Evolutionary conservation across 768 basidiomycete species (phyloP).

Genomic region (Lactifluus pinguis): DNA sequence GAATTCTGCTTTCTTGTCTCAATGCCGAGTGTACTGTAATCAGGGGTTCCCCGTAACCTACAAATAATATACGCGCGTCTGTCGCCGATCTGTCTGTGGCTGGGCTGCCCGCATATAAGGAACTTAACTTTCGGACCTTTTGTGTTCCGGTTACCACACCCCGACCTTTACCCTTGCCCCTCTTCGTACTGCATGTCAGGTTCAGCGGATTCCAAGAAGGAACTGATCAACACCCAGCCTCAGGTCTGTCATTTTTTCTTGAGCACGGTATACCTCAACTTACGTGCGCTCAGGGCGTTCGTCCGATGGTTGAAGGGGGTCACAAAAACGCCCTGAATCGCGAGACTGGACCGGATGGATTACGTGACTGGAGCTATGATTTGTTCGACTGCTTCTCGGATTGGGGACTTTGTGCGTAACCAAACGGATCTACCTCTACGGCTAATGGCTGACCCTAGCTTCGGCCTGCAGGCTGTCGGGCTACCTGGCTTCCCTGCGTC

Average conservation of each 20-base stretch:
- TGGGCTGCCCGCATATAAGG: background rate
- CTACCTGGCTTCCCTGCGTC: slow-evolving; percentile 36
- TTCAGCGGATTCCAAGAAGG: background rate
- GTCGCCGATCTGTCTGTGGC: background rate
- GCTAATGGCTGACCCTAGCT: background rate
- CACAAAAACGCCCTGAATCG: slow-evolving; percentile 22
- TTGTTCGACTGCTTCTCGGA: slow-evolving; percentile 22
- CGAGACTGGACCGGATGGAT: slow-evolving; percentile 22
- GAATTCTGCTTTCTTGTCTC: background rate
- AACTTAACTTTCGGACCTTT: background rate
- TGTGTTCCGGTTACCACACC: background rate
- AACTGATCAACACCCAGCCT: slow-evolving; percentile 5
- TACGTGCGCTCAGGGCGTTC: background rate
- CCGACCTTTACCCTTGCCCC: background rate
- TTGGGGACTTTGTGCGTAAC: slow-evolving; percentile 23
- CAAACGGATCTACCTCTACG: background rate
- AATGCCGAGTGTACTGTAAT: background rate
- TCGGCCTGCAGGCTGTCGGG: slow-evolving; percentile 25
- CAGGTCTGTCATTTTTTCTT: background rate
- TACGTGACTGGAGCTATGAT: slow-evolving; percentile 27
- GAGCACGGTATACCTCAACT: background rate
- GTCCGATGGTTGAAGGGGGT: slow-evolving; percentile 2
- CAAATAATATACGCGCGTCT: background rate
- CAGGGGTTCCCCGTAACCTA: background rate
- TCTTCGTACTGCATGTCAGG: background rate